phyloP scores from a whole-genome alignment of 371 early-diverging fungal species.

The Nosema muscidifuracis region DNA sequence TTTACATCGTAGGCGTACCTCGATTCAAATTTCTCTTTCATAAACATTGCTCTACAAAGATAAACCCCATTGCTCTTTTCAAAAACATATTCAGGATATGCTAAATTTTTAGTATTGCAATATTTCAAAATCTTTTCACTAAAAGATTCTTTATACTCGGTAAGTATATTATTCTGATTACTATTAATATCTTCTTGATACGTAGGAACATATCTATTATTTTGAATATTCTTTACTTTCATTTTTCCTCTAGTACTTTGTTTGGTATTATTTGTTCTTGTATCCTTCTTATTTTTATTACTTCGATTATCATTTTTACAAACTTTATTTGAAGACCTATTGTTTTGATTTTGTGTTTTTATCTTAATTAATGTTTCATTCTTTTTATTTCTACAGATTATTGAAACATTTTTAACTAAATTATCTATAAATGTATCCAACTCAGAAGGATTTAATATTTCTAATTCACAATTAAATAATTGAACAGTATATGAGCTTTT shows the following conservation, averaged over 20 bases:
- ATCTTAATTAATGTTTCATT: not conserved
- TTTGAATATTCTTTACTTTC: not conserved
- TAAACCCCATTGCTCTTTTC: constrained; percentile 17
- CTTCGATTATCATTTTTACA: not conserved
- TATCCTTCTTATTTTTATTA: not conserved
- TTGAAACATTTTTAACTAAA: not conserved
- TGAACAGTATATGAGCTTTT: not conserved
- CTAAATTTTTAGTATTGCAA: not conserved
- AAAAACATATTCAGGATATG: constrained; percentile 10
- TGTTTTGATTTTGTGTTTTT: not conserved
- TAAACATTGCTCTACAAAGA: constrained; percentile 6
- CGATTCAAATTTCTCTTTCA: constrained; percentile 16
- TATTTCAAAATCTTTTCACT: not conserved
- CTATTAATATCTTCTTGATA: not conserved
- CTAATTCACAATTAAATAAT: not conserved
- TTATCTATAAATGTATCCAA: not conserved
- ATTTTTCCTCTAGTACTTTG: not conserved
- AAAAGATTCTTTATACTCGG: not conserved
- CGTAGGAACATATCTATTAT: not conserved
- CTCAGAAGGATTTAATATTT: not conserved
- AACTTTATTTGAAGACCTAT: not conserved
- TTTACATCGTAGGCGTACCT: constrained; percentile 6
- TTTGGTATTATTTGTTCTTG: not conserved
- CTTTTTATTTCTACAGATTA: too few relatives aligned
- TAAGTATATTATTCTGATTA: not conserved